These are phyloP conservation scores for Ophiocordyceps robertsii DNA, from an alignment of 2,329 filamentous ascomycete species.

Conservation along the genomic window DNA sequence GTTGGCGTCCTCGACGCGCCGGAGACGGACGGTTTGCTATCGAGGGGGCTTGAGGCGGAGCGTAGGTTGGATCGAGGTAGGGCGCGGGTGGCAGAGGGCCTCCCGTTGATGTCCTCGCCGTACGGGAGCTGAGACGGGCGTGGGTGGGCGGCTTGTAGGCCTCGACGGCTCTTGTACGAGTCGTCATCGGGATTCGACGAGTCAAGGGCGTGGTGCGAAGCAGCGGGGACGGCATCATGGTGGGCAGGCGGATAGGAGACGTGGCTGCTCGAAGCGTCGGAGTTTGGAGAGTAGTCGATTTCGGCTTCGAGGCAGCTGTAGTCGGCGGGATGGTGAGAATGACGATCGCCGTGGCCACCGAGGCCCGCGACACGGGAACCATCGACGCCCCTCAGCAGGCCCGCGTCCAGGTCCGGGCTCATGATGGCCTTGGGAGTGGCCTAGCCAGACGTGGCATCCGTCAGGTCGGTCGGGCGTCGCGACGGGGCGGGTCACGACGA, in stretches of 20 bases:
- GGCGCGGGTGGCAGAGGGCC: constrained; percentile 28
- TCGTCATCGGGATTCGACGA: constrained; percentile 40
- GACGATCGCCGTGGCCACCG: constrained; percentile 12
- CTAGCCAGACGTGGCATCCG: constrained; percentile 27
- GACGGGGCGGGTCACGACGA: constrained; percentile 25
- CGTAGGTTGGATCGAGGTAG: constrained; percentile 30
- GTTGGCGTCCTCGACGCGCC: constrained; percentile 17
- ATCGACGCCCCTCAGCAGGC: constrained; percentile 9
- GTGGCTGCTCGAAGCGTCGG: constrained; percentile 1
- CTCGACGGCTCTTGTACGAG: constrained; percentile 33
- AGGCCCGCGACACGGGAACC: background rate
- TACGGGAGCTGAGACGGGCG: constrained; percentile 33
- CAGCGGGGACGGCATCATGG: constrained; percentile 5
- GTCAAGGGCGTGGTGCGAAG: constrained; percentile 23
- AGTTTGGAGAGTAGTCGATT: background rate
- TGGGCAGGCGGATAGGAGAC: constrained; percentile 3
- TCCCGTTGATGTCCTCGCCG: constrained; percentile 16
- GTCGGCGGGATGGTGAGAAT: constrained; percentile 12
- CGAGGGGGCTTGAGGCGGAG: constrained; percentile 43
- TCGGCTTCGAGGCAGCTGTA: constrained; percentile 7
- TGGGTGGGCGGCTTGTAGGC: constrained; percentile 19
- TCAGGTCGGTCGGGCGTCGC: constrained; percentile 27
- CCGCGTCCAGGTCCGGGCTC: constrained; percentile 17
- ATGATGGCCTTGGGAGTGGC: constrained; percentile 14
- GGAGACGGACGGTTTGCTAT: constrained; percentile 22